Evolutionary conservation across 2,329 filamentous ascomycete genomes (phyloP).

Genomic region (Ascosphaera apis): DNA sequence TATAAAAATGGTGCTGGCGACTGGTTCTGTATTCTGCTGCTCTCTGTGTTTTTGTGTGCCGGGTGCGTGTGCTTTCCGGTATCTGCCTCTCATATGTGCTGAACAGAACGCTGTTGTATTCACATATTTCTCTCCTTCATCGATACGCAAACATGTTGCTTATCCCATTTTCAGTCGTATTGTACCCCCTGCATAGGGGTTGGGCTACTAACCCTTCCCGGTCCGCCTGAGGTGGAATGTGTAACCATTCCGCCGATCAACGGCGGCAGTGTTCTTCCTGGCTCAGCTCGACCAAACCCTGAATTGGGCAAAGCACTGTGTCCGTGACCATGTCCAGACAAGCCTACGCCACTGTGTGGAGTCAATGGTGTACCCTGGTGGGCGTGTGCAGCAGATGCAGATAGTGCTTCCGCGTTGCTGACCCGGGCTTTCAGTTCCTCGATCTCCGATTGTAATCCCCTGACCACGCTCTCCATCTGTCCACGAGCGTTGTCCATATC

Average conservation of each 20-base stretch:
- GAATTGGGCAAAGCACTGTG: conserved; percentile 9
- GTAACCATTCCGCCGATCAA: conserved; percentile 21
- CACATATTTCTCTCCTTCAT: no score
- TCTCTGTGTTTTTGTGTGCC: no score
- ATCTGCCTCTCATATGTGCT: no score
- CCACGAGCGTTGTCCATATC: conserved; percentile 18
- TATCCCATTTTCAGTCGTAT: conserved; percentile 25
- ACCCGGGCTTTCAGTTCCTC: conserved; percentile 12
- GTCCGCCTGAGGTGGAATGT: no score
- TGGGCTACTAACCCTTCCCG: no score
- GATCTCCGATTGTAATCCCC: conserved; percentile 14
- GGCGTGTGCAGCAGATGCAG: conserved; percentile 5
- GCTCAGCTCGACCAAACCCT: conserved; percentile 11
- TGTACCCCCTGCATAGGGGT: conserved; percentile 28
- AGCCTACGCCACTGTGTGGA: conserved; percentile 13
- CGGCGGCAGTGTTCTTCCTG: conserved; percentile 24
- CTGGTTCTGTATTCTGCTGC: no score
- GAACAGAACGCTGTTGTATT: no score
- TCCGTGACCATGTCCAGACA: conserved; percentile 5
- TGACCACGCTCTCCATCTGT: no score
- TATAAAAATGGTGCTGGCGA: no score
- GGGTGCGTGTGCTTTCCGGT: no score
- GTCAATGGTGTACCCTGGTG: conserved; percentile 8
- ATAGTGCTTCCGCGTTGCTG: conserved; percentile 3
- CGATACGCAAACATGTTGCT: no score